Conservation (phyloP, 768 basidiomycete genomes). For the Lyophyllum shimeji region DNA sequence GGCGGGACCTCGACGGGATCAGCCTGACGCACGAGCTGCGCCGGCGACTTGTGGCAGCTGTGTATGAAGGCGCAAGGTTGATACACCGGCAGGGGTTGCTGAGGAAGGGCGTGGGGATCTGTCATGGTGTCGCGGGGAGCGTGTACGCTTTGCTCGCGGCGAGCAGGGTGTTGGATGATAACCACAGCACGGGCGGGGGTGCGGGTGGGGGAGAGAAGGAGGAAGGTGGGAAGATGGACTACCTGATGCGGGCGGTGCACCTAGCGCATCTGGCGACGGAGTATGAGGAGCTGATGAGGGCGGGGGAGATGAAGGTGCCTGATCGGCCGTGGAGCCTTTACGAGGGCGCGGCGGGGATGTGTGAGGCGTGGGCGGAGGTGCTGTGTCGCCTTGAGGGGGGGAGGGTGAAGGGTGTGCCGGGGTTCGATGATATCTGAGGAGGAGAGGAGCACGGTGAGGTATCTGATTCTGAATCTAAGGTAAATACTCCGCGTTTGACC, state of each 20-base stretch:
- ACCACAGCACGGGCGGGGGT: conserved; percentile 3
- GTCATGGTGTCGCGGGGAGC: conserved; percentile 57
- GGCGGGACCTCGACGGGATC: conserved; percentile 21
- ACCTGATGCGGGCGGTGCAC: conserved; percentile 37
- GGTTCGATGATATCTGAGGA: conserved; percentile 36
- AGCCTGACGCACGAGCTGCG: conserved; percentile 22
- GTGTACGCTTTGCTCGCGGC: conserved; percentile 52
- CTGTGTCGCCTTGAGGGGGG: conserved; percentile 27
- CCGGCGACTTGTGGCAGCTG: conserved; percentile 28
- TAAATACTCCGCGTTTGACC: too few species aligned
- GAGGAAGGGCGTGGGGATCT: conserved; percentile 58
- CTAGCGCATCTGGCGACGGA: conserved; percentile 44
- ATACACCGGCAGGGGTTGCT: conserved; percentile 50
- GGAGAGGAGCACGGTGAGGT: not conserved
- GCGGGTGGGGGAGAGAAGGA: not conserved
- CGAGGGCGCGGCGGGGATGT: conserved; percentile 59
- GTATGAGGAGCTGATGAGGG: conserved; percentile 30
- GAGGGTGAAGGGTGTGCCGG: conserved; percentile 33
- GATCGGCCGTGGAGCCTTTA: conserved; percentile 58
- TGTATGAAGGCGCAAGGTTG: conserved; percentile 38
- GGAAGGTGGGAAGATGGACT: conserved; percentile 2
- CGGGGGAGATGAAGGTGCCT: conserved; percentile 43
- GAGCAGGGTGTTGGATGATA: conserved; percentile 41
- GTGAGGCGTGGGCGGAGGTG: conserved; percentile 54
- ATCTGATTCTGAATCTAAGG: too few species aligned